These are phyloP conservation scores for Pseudogymnoascus destructans DNA, from an alignment of 2,329 filamentous ascomycete genomes.

Conservation along the genomic window DNA sequence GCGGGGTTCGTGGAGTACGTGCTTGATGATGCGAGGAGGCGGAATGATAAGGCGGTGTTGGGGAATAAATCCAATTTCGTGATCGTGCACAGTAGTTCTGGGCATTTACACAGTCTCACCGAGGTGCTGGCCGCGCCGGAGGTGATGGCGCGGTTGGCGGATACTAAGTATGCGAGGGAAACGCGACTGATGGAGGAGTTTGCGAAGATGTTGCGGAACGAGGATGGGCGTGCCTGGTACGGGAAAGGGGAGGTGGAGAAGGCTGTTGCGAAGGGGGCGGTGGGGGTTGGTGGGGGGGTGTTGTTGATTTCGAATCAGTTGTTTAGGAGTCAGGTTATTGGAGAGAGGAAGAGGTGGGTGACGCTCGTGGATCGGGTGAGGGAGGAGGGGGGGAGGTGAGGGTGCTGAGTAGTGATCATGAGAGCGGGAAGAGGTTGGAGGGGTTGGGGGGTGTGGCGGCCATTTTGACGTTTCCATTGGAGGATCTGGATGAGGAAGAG, in stretches of 20 bases:
- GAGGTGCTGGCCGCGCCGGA: slow-evolving; percentile 75
- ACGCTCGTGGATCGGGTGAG: slow-evolving; percentile 77
- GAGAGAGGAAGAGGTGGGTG: slow-evolving; percentile 68
- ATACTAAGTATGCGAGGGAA: slow-evolving; percentile 81
- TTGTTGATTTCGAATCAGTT: slow-evolving; percentile 77
- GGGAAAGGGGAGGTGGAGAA: slow-evolving; percentile 69
- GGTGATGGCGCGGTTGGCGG: slow-evolving; percentile 62
- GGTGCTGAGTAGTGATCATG: slow-evolving; percentile 85
- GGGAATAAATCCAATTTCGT: slow-evolving; percentile 48
- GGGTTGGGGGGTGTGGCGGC: slow-evolving; percentile 79
- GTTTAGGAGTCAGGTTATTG: slow-evolving; percentile 72
- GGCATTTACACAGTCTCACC: slow-evolving; percentile 74
- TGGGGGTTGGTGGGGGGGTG: slow-evolving; percentile 73
- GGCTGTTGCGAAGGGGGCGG: slow-evolving; percentile 76
- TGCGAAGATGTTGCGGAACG: slow-evolving; percentile 60
- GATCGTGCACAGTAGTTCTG: slow-evolving; percentile 73
- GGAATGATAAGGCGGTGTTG: slow-evolving; percentile 55
- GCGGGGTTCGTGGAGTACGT: slow-evolving; percentile 67
- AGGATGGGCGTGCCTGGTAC: slow-evolving; percentile 86
- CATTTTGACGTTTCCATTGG: slow-evolving; percentile 76
- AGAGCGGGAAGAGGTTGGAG: slow-evolving; percentile 77
- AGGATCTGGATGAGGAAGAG: slow-evolving; percentile 63
- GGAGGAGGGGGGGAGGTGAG: slow-evolving; percentile 76
- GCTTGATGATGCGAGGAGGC: slow-evolving; percentile 44
- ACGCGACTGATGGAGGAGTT: slow-evolving; percentile 77